Evolutionary conservation across 306 rosid genomes (phyloP), one percentile per base, ranked within the genome.

Genomic region (Carpinus viminea): DNA sequence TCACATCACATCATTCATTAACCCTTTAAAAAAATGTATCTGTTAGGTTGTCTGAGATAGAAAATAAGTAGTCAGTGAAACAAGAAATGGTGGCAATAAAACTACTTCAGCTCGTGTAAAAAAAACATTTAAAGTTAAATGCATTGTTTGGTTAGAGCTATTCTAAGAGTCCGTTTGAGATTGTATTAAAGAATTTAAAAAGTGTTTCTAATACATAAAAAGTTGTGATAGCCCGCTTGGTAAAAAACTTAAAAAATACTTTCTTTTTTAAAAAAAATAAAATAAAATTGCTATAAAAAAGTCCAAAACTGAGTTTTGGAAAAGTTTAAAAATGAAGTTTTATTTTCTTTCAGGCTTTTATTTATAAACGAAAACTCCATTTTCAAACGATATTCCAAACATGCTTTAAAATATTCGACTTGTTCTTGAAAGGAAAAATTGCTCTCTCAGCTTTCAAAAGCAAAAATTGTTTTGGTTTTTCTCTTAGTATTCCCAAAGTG

Each of bases 1-100:
- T 43, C 80, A 78, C 45, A 38, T 47, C 46, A 59, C 70, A 64
- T 26, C 12, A 36, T 31, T 68, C 64, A 61, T 38, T 81, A 76
- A 72, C 28, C 53, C 50, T 31, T 52, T 1, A 3, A 26, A 20
- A 78, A 41, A 68, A 59, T 59, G 26, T 3, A 21, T 24, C 24
- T 28, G 36, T 24, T 13, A 68, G 7, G 28, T 20, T 7, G 6
- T 68, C 45, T 61, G 15, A 81, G 59, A 71, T 36, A 36, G 47
- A 17, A 48, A 18, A 62, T 26, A 31, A 41, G 34, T 12, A 52
- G 38, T 65, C n/a, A 24, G 24, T 5, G 74, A 48, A 70, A 46
- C 16, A 48, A 47, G 52, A 70, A 26, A 47, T 31, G 38, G 74
- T 36, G 5, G 20, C 12, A n/a, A 46, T 65, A 48, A 64, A 60